Base-by-base conservation (phyloP, 2,329 filamentous ascomycete species). In the Neonectria magnoliae region DNA sequence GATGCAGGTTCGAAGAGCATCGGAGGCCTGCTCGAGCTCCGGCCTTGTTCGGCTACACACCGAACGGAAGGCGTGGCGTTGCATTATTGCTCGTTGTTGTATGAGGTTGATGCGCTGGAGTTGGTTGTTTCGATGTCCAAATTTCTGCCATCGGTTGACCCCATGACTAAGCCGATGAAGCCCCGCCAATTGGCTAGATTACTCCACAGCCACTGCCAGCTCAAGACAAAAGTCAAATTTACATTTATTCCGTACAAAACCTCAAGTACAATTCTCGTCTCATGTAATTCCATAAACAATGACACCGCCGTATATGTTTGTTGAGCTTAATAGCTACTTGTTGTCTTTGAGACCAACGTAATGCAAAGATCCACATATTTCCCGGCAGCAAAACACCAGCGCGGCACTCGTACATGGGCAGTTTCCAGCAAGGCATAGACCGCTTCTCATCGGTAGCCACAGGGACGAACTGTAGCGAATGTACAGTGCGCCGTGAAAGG, bases 61-160 rank as follows among this genome's bases (percentile, higher is more conserved):
- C 69, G 79, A 80, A 71, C 79, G 79, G 57, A 82, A 74, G 44
- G 76, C 75, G 69, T 79, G 78, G 44, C 76, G 75, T 60, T 79
- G 77, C 79, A 81, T 81, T 65, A 65, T 76, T 68, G 70, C 60
- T 65, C 59, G 64, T 59, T 68, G 62, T 60, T 50, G 66, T 66
- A 36, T 64, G 61, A 68, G 62, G 63, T 67, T 67, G 60, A 58
- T 65, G 65, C 59, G 55, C 57, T 66, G 50, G 60, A 58, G 60
- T 53, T 36, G n/a, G 51, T 50, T 58, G 31, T 60, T 59, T 29
- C 38, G n/a, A 54, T 44, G 57, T 62, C 65, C 67, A 74, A 73
- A 71, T 74, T 74, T 74, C 72, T 64, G 60, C 36, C 13, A 16
- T 51, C 29, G 16, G 57, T 18, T 44, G 25, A 7, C 25, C 5